These are phyloP conservation scores for Cryptosporidium xiaoi DNA, from an alignment of 169 alveolate species.

Conservation along the genomic window DNA sequence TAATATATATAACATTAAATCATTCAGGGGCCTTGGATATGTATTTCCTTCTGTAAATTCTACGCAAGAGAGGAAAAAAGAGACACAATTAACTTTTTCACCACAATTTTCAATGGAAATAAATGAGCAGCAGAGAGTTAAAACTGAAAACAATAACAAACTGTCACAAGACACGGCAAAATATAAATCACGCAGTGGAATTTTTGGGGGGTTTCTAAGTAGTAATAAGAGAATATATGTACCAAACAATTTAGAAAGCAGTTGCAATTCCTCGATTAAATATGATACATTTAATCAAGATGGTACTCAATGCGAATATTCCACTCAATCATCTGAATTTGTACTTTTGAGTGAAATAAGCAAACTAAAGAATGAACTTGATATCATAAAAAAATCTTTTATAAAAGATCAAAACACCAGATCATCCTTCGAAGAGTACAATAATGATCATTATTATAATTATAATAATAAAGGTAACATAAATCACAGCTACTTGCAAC, in stretches of 20 bases:
- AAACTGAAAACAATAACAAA: too few species aligned
- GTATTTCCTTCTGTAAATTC: background rate
- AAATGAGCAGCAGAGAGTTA: too few species aligned
- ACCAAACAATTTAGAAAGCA: background rate
- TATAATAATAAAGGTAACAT: background rate
- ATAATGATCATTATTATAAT: background rate
- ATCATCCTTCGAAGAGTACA: background rate
- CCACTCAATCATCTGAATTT: background rate
- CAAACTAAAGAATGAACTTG: constrained; percentile 26
- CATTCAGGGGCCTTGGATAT: background rate
- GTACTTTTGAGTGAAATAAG: constrained; percentile 34
- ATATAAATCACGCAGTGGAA: background rate
- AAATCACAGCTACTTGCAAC: background rate
- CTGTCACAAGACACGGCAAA: too few species aligned
- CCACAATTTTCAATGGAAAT: too few species aligned
- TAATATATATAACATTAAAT: background rate
- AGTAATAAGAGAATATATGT: constrained; percentile 3
- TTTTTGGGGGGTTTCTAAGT: background rate
- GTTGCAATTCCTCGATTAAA: background rate
- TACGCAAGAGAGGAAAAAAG: background rate
- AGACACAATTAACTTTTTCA: too few species aligned
- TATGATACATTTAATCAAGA: too few species aligned
- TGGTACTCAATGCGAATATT: background rate
- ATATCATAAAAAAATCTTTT: background rate
- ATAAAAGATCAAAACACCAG: too few species aligned